A percentile compares a stretch with the other conserved stretches of the same genome.
These are phyloP conservation scores for Phytophthora fragariae DNA, from an alignment of 352 stramenopile species.

Conservation along the genomic window DNA sequence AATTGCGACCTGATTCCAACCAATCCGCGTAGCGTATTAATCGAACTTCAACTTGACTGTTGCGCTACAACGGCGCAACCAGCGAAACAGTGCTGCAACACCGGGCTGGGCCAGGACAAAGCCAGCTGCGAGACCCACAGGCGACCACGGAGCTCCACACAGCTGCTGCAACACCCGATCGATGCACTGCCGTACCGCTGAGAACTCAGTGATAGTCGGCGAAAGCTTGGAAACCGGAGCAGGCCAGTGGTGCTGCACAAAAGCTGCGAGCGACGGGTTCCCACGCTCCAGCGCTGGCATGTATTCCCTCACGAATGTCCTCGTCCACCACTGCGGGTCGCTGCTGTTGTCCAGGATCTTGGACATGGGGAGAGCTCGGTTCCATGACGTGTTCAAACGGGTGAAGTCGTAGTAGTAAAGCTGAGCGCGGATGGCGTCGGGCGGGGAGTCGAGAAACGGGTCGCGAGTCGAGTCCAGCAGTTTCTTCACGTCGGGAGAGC, in stretches of 20 bases:
- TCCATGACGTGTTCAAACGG: slow-evolving; percentile 71
- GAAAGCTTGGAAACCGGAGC: not conserved
- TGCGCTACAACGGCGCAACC: not conserved
- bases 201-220: not conserved
- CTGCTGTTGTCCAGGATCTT: slow-evolving; percentile 38
- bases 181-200: slow-evolving; percentile 5
- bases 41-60: slow-evolving; percentile 38
- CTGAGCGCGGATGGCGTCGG: slow-evolving; percentile 59
- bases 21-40: slow-evolving; percentile 29
- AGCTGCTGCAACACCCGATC: slow-evolving; percentile 20
- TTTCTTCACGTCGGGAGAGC: slow-evolving; percentile 61
- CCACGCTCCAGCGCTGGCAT: slow-evolving; percentile 50
- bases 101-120: slow-evolving; percentile 18
- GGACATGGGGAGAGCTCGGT: slow-evolving; percentile 35
- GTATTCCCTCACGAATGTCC: slow-evolving; percentile 50
- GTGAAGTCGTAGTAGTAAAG: slow-evolving; percentile 93
- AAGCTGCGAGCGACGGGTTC: slow-evolving; percentile 53
- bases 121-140: slow-evolving; percentile 21
- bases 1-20: slow-evolving; percentile 11
- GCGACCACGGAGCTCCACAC: slow-evolving; percentile 27
- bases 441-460: slow-evolving; percentile 52
- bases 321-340: slow-evolving; percentile 55
- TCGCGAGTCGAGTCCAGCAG: slow-evolving; percentile 72
- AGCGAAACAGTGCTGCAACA: slow-evolving; percentile 23
- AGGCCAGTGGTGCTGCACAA: slow-evolving; percentile 54